Conservation (phyloP, 2,329 filamentous ascomycete genomes). For the Diplodia sapinea region DNA sequence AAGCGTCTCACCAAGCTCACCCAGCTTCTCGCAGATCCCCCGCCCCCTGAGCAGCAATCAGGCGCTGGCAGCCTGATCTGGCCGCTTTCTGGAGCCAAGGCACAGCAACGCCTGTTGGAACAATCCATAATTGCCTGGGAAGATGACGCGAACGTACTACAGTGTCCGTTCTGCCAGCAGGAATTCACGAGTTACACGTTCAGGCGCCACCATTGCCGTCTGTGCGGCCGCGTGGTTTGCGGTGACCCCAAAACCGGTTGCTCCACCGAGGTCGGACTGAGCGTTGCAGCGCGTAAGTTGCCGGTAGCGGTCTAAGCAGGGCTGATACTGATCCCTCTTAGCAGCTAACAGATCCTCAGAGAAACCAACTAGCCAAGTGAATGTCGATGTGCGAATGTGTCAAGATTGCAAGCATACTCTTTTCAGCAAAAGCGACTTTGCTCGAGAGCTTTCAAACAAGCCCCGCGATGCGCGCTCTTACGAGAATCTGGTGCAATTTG, state of each 20-base stretch:
- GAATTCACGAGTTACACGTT: slow-evolving; percentile 95
- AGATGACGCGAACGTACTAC: slow-evolving; percentile 78
- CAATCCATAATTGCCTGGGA: slow-evolving; percentile 96
- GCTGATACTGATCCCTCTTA: slow-evolving; percentile 30
- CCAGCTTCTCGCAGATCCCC: slow-evolving; percentile 76
- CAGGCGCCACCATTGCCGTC: slow-evolving; percentile 88
- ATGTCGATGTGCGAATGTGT: slow-evolving; percentile 87
- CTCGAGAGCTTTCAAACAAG: slow-evolving; percentile 68
- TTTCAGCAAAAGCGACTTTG: slow-evolving; percentile 78
- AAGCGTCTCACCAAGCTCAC: slow-evolving; percentile 92
- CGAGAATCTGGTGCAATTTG: slow-evolving; percentile 83
- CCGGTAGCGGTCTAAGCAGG: slow-evolving; percentile 4
- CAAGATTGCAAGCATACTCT: slow-evolving; percentile 79
- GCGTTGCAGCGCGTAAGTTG: slow-evolving; percentile 68
- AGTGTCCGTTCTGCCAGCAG: slow-evolving; percentile 94
- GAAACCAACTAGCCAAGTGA: slow-evolving; percentile 62
- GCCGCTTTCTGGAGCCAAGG: slow-evolving; percentile 66
- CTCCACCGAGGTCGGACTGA: slow-evolving; percentile 82
- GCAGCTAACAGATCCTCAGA: slow-evolving; percentile 45
- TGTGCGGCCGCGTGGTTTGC: slow-evolving; percentile 92
- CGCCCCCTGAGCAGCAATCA: slow-evolving; percentile 64
- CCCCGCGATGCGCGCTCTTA: slow-evolving; percentile 81
- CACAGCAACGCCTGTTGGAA: slow-evolving; percentile 79
- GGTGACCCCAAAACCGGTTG: slow-evolving; percentile 84
- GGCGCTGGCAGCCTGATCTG: slow-evolving; percentile 61